phyloP scores from a whole-genome alignment of 2,329 filamentous ascomycete genomes.

The Claviceps cyperi region DNA sequence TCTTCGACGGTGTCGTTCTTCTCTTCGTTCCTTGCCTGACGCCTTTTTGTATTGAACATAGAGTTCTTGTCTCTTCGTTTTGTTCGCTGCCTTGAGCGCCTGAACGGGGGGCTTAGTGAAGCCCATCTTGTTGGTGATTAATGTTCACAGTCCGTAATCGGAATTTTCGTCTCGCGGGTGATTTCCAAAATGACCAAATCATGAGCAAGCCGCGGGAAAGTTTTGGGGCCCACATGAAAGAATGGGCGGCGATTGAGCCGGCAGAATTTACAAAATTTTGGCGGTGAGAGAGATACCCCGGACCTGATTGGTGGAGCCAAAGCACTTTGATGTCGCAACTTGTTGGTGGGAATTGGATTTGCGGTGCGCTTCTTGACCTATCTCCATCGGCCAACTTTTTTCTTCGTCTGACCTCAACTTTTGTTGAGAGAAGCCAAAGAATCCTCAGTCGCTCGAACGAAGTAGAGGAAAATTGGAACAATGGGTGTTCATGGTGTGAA shows the following conservation, averaged over 20 bases:
- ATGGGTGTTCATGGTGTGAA: constrained; percentile 40
- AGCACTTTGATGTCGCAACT: constrained; percentile 1
- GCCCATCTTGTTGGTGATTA: constrained; percentile 13
- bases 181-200: not conserved
- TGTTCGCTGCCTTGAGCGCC: constrained; percentile 50
- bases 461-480: not conserved
- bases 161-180: not conserved
- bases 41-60: constrained; percentile 69
- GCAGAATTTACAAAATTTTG: constrained; percentile 24
- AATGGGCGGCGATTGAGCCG: constrained; percentile 5
- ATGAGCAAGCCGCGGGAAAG: constrained; percentile 1
- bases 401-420: not conserved
- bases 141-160: not conserved
- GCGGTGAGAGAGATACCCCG: constrained; percentile 17
- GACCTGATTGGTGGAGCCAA: constrained; percentile 12
- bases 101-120: constrained; percentile 20
- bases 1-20: constrained; percentile 62
- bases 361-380: not conserved
- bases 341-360: not conserved
- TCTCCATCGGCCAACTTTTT: not conserved
- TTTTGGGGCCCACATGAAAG: constrained; percentile 8
- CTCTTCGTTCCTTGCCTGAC: constrained; percentile 58
- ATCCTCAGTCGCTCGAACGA: not conserved
- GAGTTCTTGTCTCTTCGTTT: constrained; percentile 62
- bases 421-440: too few species aligned